Conservation (phyloP, 2,329 filamentous ascomycete genomes). For the Monascus ruber region DNA sequence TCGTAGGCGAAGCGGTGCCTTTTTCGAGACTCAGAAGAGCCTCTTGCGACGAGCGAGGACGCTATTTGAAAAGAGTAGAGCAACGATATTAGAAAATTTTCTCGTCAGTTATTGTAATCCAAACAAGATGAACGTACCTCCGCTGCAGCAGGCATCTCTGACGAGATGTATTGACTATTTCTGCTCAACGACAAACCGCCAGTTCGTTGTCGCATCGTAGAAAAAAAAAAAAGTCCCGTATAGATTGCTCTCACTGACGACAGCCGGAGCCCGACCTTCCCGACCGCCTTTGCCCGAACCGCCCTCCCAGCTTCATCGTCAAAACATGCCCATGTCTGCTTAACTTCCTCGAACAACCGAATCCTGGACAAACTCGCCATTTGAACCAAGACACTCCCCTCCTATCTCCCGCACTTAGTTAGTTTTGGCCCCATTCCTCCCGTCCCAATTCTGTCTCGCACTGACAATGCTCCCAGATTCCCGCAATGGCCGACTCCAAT, state of each 20-base stretch:
- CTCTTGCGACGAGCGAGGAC: slow-evolving; percentile 30
- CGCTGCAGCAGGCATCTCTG: slow-evolving; percentile 23
- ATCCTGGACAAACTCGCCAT: no score
- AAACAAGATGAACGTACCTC: slow-evolving; percentile 18
- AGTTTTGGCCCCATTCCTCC: no score
- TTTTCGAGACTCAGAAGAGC: slow-evolving; percentile 35
- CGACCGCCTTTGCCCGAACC: slow-evolving; percentile 24
- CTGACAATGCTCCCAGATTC: not conserved
- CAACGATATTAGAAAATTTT: no score
- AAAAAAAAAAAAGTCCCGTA: slow-evolving; percentile 11
- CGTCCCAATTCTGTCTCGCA: no score
- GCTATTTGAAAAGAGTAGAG: slow-evolving; percentile 13
- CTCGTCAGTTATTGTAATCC: no score
- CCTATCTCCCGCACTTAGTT: no score
- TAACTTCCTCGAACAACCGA: no score
- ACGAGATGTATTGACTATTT: slow-evolving; percentile 8
- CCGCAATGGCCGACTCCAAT: slow-evolving; percentile 44
- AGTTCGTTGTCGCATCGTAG: not conserved
- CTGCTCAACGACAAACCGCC: not conserved
- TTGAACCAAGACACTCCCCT: no score
- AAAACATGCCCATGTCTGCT: no score
- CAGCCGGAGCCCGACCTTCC: slow-evolving; percentile 11
- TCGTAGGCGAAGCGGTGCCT: slow-evolving; percentile 26
- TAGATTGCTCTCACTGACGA: slow-evolving; percentile 1
- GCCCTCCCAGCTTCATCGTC: no score